A percentile compares a stretch with the other conserved stretches of the same genome.
Conservation (phyloP, 495 filamentous ascomycete species). For the Achaetomiella virescens region DNA sequence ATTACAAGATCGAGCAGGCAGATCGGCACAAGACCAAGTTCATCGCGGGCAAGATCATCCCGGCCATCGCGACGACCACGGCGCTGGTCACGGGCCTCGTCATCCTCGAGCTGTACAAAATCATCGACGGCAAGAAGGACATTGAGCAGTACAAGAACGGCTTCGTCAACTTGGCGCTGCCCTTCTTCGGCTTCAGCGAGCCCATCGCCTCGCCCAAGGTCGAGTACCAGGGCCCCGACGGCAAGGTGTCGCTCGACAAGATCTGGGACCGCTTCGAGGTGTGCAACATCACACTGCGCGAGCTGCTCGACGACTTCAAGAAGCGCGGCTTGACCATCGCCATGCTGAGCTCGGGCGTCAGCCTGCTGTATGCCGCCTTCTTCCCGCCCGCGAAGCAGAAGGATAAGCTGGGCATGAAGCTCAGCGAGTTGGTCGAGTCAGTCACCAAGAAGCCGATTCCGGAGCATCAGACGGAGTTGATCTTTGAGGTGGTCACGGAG, state of each 20-base stretch:
- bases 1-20: constrained; percentile 89
- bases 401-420: constrained; percentile 52
- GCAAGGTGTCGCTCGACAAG: constrained; percentile 83
- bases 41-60: constrained; percentile 99
- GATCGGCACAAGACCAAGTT: constrained; percentile 98
- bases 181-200: constrained; percentile 97
- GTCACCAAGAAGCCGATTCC: constrained; percentile 91
- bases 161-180: constrained; percentile 93
- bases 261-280: constrained; percentile 98
- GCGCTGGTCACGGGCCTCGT: constrained; percentile 93
- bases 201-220: constrained; percentile 89
- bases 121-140: constrained; percentile 88
- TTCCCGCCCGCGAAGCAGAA: constrained; percentile 83
- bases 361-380: constrained; percentile 92
- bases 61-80: constrained; percentile 96
- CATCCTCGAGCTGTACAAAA: constrained; percentile 89
- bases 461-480: constrained; percentile 85
- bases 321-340: constrained; percentile 72
- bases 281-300: constrained; percentile 71
- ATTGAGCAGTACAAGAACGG: constrained; percentile 99
- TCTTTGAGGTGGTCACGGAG: constrained; percentile 93
- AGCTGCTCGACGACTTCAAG: constrained; percentile 78
- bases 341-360: constrained; percentile 96
- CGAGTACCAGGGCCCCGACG: constrained; percentile 67
- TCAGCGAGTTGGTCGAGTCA: constrained; percentile 82